Evolutionary conservation across 2,329 filamentous ascomycete genomes (phyloP), one percentile per base, ranked within the genome.

Genomic region (Trichophyton mentagrophytes): DNA sequence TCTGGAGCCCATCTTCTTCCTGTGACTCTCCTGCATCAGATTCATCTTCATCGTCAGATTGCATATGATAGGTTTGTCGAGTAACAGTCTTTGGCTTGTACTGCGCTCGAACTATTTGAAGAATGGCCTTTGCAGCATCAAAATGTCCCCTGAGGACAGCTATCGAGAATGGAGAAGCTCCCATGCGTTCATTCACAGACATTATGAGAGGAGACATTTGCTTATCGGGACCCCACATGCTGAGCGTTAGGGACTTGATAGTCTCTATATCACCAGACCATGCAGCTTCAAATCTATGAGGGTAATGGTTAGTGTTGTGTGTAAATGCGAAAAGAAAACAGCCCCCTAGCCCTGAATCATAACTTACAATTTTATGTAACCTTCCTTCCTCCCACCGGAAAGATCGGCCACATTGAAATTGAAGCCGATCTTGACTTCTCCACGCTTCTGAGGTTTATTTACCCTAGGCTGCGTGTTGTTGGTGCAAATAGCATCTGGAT

Each of bases 81-180:
- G 49, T 25, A 33, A 13, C 3, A 17, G 22, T 2, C 49, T 75
- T 71, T 0, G 82, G 82, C 2, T 79, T 76, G 72, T 86, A 90
- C 67, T 93, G 89, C 2, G 82, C 83, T 51, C 82, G 78, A 0
- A 82, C 79, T 64, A 93, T 90, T 62, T 87, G 84, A 6, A 93
- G 75, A 27, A 93, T 82, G 1, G 79, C 80, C 61, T 76, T 80
- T 0, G 88, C 87, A 11, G 85, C 74, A 0, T 83, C 78, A 51
- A 80, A 71, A 66, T 92, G 85, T 0, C 86, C 85, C 27, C 81
- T 81, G 3, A 86, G 69, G 55, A 88, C 80, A 0, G 88, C 85
- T 57, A 93, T 74, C 0, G 82, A 82, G 67, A 92, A 89, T 0
- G 87, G 85, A 9, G 75, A 82, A 62, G 85, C 79, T 1, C 67